phyloP scores from a whole-genome alignment of 352 stramenopile genomes.

The Pythium apleroticum region DNA sequence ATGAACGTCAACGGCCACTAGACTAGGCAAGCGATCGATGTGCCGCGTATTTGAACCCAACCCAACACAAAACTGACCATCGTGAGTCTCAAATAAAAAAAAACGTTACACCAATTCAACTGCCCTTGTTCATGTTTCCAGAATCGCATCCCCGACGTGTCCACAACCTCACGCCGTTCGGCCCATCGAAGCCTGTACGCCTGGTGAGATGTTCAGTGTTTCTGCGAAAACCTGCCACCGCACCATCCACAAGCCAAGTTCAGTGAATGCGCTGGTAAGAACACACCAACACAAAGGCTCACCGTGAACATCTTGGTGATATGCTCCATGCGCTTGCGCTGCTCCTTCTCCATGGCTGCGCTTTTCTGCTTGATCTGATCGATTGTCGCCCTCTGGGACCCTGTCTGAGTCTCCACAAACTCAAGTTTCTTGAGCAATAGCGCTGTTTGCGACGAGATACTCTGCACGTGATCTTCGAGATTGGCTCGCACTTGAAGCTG shows the following conservation, averaged over 20 bases:
- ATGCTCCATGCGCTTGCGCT: slow-evolving; percentile 72
- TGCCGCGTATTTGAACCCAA: slow-evolving; percentile 1
- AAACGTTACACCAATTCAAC: slow-evolving; percentile 22
- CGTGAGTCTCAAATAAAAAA: slow-evolving; percentile 21
- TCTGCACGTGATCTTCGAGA: slow-evolving; percentile 56
- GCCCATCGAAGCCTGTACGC: slow-evolving; percentile 14
- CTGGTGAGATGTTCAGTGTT: slow-evolving; percentile 56
- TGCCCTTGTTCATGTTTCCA: not conserved
- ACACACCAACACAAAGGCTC: slow-evolving; percentile 15
- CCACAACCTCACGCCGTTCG: slow-evolving; percentile 24
- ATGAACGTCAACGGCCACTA: slow-evolving; percentile 64
- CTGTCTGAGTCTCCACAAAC: slow-evolving; percentile 46
- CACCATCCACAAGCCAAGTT: not conserved
- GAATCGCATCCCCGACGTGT: not conserved
- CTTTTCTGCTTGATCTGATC: slow-evolving; percentile 61
- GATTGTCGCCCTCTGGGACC: slow-evolving; percentile 31
- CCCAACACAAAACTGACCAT: not conserved
- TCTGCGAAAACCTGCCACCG: slow-evolving; percentile 59
- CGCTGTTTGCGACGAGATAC: slow-evolving; percentile 33
- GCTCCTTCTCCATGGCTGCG: slow-evolving; percentile 59
- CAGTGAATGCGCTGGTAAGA: not conserved
- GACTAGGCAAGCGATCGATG: slow-evolving; percentile 3
- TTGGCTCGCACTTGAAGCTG: slow-evolving; percentile 51
- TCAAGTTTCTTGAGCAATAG: slow-evolving; percentile 62
- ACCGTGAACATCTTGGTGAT: slow-evolving; percentile 79